A percentile compares a stretch with the other conserved stretches of the same genome.
phyloP scores from a whole-genome alignment of 129 eudicot species.

The Saposhnikovia divaricata region DNA sequence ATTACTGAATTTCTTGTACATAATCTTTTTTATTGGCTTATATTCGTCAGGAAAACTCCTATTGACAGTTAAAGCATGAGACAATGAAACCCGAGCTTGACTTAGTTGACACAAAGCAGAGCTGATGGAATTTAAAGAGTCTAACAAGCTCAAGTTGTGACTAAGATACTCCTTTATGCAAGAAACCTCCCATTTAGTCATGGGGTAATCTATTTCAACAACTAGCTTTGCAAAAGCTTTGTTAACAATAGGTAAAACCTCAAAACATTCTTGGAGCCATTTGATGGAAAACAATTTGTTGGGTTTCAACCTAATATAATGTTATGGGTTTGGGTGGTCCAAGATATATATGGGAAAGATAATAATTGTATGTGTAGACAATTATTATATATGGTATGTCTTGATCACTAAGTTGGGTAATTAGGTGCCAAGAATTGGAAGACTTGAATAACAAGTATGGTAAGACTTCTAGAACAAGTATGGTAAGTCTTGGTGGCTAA shows the following conservation, averaged over 20 bases:
- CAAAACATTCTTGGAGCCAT: slow-evolving; percentile 41
- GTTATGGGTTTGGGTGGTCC: no score
- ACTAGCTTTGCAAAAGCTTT: slow-evolving; percentile 51
- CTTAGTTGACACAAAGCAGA: slow-evolving; percentile 42
- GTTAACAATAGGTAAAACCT: slow-evolving; percentile 27
- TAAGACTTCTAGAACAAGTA: no score
- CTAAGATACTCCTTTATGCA: slow-evolving; percentile 44
- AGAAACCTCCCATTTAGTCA: slow-evolving; percentile 32
- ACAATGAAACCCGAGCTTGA: slow-evolving; percentile 34
- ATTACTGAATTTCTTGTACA: slow-evolving; percentile 14
- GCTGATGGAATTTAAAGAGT: slow-evolving; percentile 37
- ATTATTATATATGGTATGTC: no score
- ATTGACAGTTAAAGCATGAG: slow-evolving; percentile 33
- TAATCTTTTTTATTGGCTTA: slow-evolving; percentile 16
- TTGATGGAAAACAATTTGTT: no score
- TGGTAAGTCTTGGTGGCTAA: no score
- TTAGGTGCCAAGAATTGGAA: no score
- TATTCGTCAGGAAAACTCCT: slow-evolving; percentile 20
- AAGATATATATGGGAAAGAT: no score
- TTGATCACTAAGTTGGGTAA: no score
- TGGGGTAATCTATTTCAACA: slow-evolving; percentile 52
- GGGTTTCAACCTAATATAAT: no score
- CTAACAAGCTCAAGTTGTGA: slow-evolving; percentile 48
- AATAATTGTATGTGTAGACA: no score
- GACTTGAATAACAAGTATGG: no score